Percentiles rank a stretch among this genome's conserved stretches.
Evolutionary conservation across 2,329 filamentous ascomycete species (phyloP).

Genomic region (Neurospora sp.): DNA sequence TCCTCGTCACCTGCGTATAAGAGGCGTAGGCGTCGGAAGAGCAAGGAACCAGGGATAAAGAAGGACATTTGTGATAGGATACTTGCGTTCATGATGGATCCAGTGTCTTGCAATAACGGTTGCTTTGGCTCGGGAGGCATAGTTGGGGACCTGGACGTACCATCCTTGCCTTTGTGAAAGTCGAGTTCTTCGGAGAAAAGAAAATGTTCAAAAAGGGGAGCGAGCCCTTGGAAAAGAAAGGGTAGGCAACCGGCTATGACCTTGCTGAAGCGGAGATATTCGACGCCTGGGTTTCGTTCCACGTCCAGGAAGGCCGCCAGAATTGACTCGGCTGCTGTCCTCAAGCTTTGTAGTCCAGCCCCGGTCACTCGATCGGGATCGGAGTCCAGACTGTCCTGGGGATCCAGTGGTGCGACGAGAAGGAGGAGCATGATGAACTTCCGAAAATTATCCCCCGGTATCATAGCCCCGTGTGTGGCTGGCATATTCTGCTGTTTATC

Average conservation of each 20-base stretch:
- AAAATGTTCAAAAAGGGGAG: conserved; percentile 63
- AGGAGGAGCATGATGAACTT: conserved; percentile 62
- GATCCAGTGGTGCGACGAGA: conserved; percentile 52
- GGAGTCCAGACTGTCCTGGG: conserved; percentile 55
- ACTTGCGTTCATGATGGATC: conserved; percentile 56
- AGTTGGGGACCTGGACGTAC: conserved; percentile 7
- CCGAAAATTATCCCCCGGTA: conserved; percentile 64
- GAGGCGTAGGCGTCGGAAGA: conserved; percentile 57
- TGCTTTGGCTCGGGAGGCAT: conserved; percentile 24
- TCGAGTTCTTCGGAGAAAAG: conserved; percentile 65
- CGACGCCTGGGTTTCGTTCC: conserved; percentile 54
- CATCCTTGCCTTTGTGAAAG: conserved; percentile 43
- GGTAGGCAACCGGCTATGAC: conserved; percentile 53
- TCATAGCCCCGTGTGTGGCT: conserved; percentile 53
- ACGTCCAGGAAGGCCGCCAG: conserved; percentile 56
- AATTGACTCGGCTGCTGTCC: conserved; percentile 53
- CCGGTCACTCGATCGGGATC: conserved; percentile 48
- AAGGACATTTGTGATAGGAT: conserved; percentile 62
- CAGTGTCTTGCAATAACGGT: conserved; percentile 41
- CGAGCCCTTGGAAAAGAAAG: conserved; percentile 58
- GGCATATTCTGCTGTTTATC: conserved; percentile 42
- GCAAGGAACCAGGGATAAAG: conserved; percentile 53
- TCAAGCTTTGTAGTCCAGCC: conserved; percentile 47
- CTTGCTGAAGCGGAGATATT: conserved; percentile 49
- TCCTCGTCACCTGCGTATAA: conserved; percentile 62